Evolutionary conservation across 345 rosid species (phyloP).

Genomic region (Syzygium oleosum): DNA sequence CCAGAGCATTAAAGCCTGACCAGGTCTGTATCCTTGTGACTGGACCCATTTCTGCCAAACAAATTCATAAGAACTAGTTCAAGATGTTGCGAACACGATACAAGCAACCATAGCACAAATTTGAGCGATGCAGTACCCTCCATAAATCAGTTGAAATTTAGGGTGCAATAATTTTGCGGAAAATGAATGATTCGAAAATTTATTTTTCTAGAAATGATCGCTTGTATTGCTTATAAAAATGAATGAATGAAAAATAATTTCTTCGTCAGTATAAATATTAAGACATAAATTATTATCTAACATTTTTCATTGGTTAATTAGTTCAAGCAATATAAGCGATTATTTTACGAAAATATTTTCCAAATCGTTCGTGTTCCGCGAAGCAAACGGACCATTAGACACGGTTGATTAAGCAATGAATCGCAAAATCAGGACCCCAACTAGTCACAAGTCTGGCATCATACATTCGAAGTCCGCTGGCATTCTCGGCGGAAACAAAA

Average conservation of each 20-base stretch:
- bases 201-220: no score
- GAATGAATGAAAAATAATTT: no score
- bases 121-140: neutral
- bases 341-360: no score
- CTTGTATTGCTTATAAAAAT: no score
- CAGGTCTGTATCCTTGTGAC: slow-evolving; percentile 76
- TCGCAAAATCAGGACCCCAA: neutral
- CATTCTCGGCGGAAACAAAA: neutral
- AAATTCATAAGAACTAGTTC: neutral
- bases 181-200: no score
- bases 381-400: no score
- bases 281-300: no score
- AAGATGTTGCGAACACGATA: neutral
- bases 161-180: no score
- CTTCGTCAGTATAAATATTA: no score
- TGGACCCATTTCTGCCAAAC: slow-evolving; percentile 69
- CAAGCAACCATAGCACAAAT: neutral
- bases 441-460: neutral
- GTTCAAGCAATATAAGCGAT: no score
- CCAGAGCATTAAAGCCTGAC: slow-evolving; percentile 96
- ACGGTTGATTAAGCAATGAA: neutral
- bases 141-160: neutral
- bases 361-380: no score
- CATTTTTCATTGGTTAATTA: no score
- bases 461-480: neutral